A percentile compares a stretch with the other conserved stretches of the same genome.
Evolutionary conservation across 768 basidiomycete genomes (phyloP).

Genomic region (Mycena indigotica): DNA sequence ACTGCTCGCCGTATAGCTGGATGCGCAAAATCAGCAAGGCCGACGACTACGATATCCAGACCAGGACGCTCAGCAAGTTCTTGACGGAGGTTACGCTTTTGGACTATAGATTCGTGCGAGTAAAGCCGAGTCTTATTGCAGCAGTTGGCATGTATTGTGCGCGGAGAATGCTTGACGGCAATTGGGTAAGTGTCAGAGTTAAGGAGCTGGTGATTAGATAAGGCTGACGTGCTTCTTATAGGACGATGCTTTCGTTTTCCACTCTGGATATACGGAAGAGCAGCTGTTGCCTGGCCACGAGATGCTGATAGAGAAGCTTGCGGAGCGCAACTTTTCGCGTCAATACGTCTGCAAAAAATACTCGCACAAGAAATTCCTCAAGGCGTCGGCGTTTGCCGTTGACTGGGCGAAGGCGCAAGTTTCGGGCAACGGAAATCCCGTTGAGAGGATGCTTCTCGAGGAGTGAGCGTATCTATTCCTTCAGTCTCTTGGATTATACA

Average conservation of each 20-base stretch:
- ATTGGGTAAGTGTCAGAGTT: constrained; percentile 77
- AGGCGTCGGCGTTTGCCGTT: constrained; percentile 79
- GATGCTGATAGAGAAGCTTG: constrained; percentile 81
- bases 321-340: constrained; percentile 75
- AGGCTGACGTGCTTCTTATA: constrained; percentile 44
- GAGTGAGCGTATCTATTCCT: constrained; percentile 33
- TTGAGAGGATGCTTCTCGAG: constrained; percentile 50
- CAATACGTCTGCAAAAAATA: constrained; percentile 96
- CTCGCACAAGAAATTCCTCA: constrained; percentile 95
- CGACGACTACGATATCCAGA: constrained; percentile 98
- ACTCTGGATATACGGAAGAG: constrained; percentile 89
- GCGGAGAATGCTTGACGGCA: constrained; percentile 88
- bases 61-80: constrained; percentile 96
- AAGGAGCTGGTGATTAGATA: constrained; percentile 20
- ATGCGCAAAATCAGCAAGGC: constrained; percentile 98
- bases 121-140: constrained; percentile 90
- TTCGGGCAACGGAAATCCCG: constrained; percentile 31
- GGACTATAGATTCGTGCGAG: constrained; percentile 89
- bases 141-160: constrained; percentile 98
- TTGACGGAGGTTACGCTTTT: constrained; percentile 93
- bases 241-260: constrained; percentile 90
- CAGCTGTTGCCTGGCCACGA: constrained; percentile 82
- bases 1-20: constrained; percentile 99
- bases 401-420: constrained; percentile 67
- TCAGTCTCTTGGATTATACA: constrained; percentile 14